phyloP scores from a whole-genome alignment of 2,329 filamentous ascomycete genomes.

The Calonectria fujianensis region DNA sequence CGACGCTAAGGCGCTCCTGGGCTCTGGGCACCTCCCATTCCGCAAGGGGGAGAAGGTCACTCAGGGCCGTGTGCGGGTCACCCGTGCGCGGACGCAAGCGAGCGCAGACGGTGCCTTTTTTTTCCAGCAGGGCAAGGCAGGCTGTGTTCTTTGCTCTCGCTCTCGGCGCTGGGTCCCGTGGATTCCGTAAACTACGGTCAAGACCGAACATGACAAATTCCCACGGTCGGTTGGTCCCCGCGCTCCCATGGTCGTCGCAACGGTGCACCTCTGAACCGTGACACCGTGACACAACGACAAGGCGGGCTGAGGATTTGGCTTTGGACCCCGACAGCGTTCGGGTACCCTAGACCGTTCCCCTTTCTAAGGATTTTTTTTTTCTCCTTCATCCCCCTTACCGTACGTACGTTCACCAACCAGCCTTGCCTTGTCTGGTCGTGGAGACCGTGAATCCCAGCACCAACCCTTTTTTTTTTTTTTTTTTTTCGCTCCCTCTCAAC shows the following conservation, averaged over 20 bases:
- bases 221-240: neutral
- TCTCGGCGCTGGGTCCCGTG: neutral
- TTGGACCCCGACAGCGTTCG: neutral
- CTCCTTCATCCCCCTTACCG: neutral
- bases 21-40: neutral
- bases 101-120: neutral
- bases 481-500: neutral
- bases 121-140: neutral
- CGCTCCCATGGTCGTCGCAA: constrained; percentile 2
- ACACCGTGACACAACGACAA: neutral
- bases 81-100: constrained; percentile 28
- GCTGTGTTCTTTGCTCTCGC: neutral
- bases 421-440: constrained; percentile 15
- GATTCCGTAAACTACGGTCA: constrained; percentile 21
- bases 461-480: neutral
- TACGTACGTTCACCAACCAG: constrained; percentile 9
- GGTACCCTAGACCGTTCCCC: constrained; percentile 24
- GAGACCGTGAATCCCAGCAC: neutral
- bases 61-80: neutral
- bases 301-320: constrained; percentile 12
- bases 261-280: constrained; percentile 12
- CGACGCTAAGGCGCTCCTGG: constrained; percentile 2
- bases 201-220: neutral
- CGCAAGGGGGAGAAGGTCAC: neutral
- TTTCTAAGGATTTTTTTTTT: neutral